A percentile compares a stretch with the other conserved stretches of the same genome.
These are phyloP conservation scores for Vigna hirtella DNA, from an alignment of 306 rosid genomes.

Conservation along the genomic window DNA sequence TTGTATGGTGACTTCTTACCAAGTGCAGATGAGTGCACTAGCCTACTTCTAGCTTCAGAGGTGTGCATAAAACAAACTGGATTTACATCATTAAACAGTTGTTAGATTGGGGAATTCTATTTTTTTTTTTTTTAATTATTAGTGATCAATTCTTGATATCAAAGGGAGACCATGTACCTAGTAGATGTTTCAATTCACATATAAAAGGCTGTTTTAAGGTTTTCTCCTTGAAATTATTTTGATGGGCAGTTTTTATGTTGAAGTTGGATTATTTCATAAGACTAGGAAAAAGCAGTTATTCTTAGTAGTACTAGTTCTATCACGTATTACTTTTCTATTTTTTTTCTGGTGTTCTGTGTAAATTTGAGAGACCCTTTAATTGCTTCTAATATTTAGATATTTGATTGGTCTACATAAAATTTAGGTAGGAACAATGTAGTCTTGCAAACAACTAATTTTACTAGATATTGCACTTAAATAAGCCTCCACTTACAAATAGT, in stretches of 20 bases:
- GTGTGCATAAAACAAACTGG: conserved; percentile 47
- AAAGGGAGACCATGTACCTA: conserved; percentile 1
- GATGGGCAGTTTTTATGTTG: background rate
- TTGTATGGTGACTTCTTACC: conserved; percentile 91
- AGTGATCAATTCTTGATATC: background rate
- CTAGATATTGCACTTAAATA: background rate
- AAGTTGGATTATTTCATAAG: conserved; percentile 25
- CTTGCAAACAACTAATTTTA: conserved; percentile 18
- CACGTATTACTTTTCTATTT: conserved; percentile 7
- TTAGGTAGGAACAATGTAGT: background rate
- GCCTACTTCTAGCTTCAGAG: conserved; percentile 91
- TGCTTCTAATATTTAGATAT: conserved; percentile 16
- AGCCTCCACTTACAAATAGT: conserved; percentile 3
- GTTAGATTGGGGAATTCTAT: conserved; percentile 11
- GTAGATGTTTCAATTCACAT: conserved; percentile 40
- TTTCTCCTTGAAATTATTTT: conserved; percentile 18
- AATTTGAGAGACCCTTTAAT: background rate
- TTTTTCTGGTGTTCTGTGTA: conserved; percentile 27
- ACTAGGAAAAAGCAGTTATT: conserved; percentile 9
- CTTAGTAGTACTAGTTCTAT: background rate
- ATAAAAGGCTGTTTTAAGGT: conserved; percentile 11
- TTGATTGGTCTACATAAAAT: background rate
- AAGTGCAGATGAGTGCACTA: conserved; percentile 83
- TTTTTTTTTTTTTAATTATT: conserved; percentile 24
- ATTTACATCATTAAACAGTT: background rate